Evolutionary conservation across 2,329 filamentous ascomycete genomes (phyloP).

Genomic region (Alternaria atra): DNA sequence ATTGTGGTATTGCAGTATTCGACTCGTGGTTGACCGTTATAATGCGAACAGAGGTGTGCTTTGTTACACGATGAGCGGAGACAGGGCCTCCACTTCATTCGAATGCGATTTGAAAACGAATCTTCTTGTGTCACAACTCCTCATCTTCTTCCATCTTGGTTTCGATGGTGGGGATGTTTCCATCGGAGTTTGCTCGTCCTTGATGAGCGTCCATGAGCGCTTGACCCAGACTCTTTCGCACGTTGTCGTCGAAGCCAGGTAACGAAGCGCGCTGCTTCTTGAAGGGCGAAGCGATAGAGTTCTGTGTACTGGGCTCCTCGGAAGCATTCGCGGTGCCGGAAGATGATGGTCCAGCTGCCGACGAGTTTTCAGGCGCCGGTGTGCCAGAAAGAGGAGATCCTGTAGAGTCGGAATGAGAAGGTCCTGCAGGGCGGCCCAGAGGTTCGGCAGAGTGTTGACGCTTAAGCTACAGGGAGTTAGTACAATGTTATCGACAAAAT

Average conservation of each 20-base stretch:
- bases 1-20: not conserved
- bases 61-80: not conserved
- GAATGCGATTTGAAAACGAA: conserved; percentile 36
- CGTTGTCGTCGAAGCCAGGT: conserved; percentile 58
- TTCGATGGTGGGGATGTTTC: conserved; percentile 40
- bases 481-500: not conserved
- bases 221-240: conserved; percentile 48
- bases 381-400: conserved; percentile 39
- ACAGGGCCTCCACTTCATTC: conserved; percentile 9
- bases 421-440: conserved; percentile 54
- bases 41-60: conserved; percentile 3
- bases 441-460: conserved; percentile 79
- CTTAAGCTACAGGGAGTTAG: conserved; percentile 70
- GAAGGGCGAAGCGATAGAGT: conserved; percentile 71
- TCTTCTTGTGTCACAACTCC: conserved; percentile 53
- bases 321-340: conserved; percentile 44
- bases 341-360: conserved; percentile 32
- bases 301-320: conserved; percentile 58
- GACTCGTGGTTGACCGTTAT: not conserved
- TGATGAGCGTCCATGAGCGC: conserved; percentile 44
- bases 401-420: conserved; percentile 35
- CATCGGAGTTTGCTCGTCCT: conserved; percentile 45
- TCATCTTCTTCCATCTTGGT: conserved; percentile 55
- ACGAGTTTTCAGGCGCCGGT: conserved; percentile 26
- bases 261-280: conserved; percentile 77